These are phyloP conservation scores for Russula earlei DNA, from an alignment of 768 basidiomycete species.

Conservation along the genomic window DNA sequence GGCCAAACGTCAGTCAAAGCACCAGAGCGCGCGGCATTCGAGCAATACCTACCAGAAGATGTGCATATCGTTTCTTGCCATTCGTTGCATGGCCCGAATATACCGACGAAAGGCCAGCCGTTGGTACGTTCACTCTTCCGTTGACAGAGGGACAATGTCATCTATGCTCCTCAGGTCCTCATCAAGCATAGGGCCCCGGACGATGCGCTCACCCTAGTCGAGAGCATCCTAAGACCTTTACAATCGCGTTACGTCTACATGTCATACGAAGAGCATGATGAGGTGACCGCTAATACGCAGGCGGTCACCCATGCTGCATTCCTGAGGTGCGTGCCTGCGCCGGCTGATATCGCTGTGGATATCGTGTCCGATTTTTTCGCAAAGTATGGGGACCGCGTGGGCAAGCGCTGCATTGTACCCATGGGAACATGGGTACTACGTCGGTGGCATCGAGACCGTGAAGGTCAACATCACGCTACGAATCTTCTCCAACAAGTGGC, in stretches of 20 bases:
- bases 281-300: slow-evolving; percentile 95
- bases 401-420: slow-evolving; percentile 66
- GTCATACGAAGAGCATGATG: slow-evolving; percentile 93
- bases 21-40: slow-evolving; percentile 85
- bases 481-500: slow-evolving; percentile 96
- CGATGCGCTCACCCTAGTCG: slow-evolving; percentile 66
- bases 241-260: slow-evolving; percentile 83
- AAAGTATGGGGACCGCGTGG: slow-evolving; percentile 98
- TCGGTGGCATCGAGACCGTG: slow-evolving; percentile 94
- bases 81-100: slow-evolving; percentile 88
- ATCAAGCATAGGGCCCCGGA: slow-evolving; percentile 79
- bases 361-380: background rate
- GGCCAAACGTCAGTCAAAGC: slow-evolving; percentile 98
- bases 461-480: slow-evolving; percentile 96
- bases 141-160: background rate
- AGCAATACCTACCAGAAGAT: slow-evolving; percentile 76
- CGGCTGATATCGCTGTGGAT: background rate
- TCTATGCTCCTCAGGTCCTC: slow-evolving; percentile 48
- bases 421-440: slow-evolving; percentile 93
- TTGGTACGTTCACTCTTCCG: slow-evolving; percentile 43
- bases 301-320: slow-evolving; percentile 98
- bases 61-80: slow-evolving; percentile 88
- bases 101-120: slow-evolving; percentile 83
- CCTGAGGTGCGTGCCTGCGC: slow-evolving; percentile 50
- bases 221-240: slow-evolving; percentile 71